A percentile compares a stretch with the other conserved stretches of the same genome.
These are phyloP conservation scores for Aspergillus oerlinghausenensis DNA, from an alignment of 2,329 filamentous ascomycete species.

Conservation along the genomic window DNA sequence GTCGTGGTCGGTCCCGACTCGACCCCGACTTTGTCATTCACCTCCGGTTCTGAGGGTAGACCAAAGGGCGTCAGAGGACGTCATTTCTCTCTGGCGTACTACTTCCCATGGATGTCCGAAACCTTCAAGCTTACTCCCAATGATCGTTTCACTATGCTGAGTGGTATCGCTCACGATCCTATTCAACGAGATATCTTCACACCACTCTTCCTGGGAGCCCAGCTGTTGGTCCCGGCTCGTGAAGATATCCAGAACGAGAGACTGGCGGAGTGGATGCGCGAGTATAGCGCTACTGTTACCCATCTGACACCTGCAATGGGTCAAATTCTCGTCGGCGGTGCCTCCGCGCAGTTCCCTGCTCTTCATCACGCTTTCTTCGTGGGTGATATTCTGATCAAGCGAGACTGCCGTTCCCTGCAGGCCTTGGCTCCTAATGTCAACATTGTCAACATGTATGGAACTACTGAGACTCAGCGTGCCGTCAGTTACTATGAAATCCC, in stretches of 20 bases:
- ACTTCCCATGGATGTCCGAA: constrained; percentile 91
- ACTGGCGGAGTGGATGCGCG: constrained; percentile 81
- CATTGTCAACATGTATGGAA: constrained; percentile 84
- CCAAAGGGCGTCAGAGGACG: constrained; percentile 85
- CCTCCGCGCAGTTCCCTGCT: constrained; percentile 68
- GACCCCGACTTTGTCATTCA: constrained; percentile 70
- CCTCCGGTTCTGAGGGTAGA: constrained; percentile 67
- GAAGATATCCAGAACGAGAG: constrained; percentile 85
- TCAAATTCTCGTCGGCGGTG: constrained; percentile 84
- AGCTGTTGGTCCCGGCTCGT: constrained; percentile 70
- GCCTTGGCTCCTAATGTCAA: constrained; percentile 67
- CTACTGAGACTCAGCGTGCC: constrained; percentile 76
- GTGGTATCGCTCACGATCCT: constrained; percentile 69
- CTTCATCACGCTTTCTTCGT: constrained; percentile 85
- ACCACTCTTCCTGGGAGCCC: constrained; percentile 78
- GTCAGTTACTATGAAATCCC: constrained; percentile 81
- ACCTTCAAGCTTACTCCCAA: constrained; percentile 69
- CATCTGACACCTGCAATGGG: constrained; percentile 97
- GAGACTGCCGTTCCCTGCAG: constrained; percentile 74
- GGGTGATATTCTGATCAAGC: constrained; percentile 80
- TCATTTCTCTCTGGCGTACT: constrained; percentile 79
- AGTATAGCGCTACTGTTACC: constrained; percentile 69
- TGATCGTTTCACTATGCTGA: constrained; percentile 75
- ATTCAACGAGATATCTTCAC: constrained; percentile 74
- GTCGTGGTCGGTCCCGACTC: constrained; percentile 84